Percentiles rank a stretch among this genome's conserved stretches.
Evolutionary conservation across 139 green algal genomes (phyloP).

Genomic region (Coelastrella sp.): DNA sequence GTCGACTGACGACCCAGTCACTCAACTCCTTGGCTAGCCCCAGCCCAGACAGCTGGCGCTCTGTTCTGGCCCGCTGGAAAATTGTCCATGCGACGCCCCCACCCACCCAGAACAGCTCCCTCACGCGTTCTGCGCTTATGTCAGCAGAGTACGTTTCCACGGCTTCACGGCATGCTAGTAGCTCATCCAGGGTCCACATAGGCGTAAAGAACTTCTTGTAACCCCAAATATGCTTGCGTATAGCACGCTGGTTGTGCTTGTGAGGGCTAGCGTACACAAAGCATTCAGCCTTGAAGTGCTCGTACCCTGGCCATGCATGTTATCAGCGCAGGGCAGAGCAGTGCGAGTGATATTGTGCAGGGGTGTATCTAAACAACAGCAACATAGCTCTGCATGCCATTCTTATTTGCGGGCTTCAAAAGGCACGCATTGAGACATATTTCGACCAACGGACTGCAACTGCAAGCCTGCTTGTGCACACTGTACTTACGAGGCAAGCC

Average conservation of each 20-base stretch:
- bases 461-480: not conserved
- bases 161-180: not conserved
- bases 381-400: not conserved
- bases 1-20: not conserved
- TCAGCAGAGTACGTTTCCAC: not conserved
- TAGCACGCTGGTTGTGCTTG: not conserved
- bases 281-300: not conserved
- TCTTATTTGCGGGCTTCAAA: not conserved
- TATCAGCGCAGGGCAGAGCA: not conserved
- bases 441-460: not conserved
- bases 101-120: not conserved
- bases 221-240: not conserved
- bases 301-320: not conserved
- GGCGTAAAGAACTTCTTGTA: not conserved
- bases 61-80: not conserved
- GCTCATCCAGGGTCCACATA: not conserved
- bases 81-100: not conserved
- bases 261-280: not conserved
- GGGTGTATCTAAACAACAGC: not conserved
- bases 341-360: not conserved
- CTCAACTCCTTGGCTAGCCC: not conserved
- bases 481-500: not conserved
- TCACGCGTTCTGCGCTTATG: not conserved
- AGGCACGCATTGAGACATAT: not conserved
- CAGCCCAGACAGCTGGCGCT: not conserved